phyloP scores from a whole-genome alignment of 805 yeast species.

The Candida coleopterorum region DNA sequence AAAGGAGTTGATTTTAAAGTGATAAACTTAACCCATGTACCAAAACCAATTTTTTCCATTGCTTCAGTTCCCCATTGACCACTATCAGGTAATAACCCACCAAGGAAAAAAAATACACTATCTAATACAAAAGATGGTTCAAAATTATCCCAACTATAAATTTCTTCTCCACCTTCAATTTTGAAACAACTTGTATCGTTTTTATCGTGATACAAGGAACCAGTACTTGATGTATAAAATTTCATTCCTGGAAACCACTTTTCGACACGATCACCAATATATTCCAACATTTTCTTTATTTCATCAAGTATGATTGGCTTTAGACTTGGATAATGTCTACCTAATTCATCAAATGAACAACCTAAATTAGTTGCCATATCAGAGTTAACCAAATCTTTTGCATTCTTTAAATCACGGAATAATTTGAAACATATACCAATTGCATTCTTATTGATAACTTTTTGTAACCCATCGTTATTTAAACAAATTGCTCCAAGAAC shows the following conservation, averaged over 20 bases:
- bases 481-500: slow-evolving; percentile 79
- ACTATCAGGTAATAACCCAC: slow-evolving; percentile 49
- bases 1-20: slow-evolving; percentile 53
- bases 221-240: slow-evolving; percentile 40
- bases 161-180: slow-evolving; percentile 36
- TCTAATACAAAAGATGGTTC: slow-evolving; percentile 46
- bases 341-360: slow-evolving; percentile 67
- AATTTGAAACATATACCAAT: slow-evolving; percentile 43
- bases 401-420: slow-evolving; percentile 44
- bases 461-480: slow-evolving; percentile 64
- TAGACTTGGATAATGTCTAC: slow-evolving; percentile 76
- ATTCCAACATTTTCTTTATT: slow-evolving; percentile 40
- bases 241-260: slow-evolving; percentile 33
- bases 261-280: slow-evolving; percentile 36
- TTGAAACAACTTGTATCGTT: slow-evolving; percentile 30
- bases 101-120: slow-evolving; percentile 45
- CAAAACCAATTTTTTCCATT: slow-evolving; percentile 32
- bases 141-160: slow-evolving; percentile 51
- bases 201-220: slow-evolving; percentile 36
- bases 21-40: slow-evolving; percentile 45
- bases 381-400: slow-evolving; percentile 45
- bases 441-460: slow-evolving; percentile 42
- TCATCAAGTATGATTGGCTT: slow-evolving; percentile 54
- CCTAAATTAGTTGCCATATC: slow-evolving; percentile 59
- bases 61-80: slow-evolving; percentile 42